Evolutionary conservation across 2,329 filamentous ascomycete species (phyloP).

Genomic region (Pyrenophora seminiperda): DNA sequence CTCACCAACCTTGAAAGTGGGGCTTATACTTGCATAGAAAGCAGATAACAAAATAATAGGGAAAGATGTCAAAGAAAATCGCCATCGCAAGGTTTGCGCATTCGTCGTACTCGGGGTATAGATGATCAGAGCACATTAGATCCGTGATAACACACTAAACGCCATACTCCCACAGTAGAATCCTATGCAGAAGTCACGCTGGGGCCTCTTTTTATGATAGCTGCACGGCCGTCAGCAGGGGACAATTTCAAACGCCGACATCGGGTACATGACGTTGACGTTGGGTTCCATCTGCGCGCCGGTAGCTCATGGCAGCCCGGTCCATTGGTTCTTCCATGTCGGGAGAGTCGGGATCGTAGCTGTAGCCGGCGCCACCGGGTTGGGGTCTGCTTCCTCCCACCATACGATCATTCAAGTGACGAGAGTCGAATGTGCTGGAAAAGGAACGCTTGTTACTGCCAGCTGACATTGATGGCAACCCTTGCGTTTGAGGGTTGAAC

Average conservation of each 20-base stretch:
- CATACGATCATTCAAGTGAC: conserved; percentile 51
- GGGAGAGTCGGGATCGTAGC: conserved; percentile 43
- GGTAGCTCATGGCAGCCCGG: conserved; percentile 52
- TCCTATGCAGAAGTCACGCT: conserved; percentile 1
- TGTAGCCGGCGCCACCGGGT: conserved; percentile 36
- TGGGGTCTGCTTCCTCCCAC: conserved; percentile 53
- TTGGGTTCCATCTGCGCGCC: conserved; percentile 54
- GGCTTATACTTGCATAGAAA: too few relatives aligned
- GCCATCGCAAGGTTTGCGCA: conserved; percentile 18
- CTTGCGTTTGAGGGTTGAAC: conserved; percentile 34
- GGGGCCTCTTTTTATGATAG: not conserved
- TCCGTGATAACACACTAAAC: conserved; percentile 20
- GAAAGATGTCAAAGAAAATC: not conserved
- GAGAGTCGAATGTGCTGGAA: conserved; percentile 53
- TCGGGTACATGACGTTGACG: conserved; percentile 46
- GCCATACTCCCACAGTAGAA: conserved; percentile 20
- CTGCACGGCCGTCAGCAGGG: conserved; percentile 13
- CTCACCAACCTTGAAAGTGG: too few relatives aligned
- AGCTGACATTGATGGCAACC: conserved; percentile 30
- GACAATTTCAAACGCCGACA: conserved; percentile 30
- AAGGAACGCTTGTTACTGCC: conserved; percentile 53
- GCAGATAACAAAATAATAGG: not conserved
- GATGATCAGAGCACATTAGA: conserved; percentile 22
- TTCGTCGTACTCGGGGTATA: conserved; percentile 26
- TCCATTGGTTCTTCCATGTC: conserved; percentile 51